Base-by-base conservation (phyloP, 345 rosid species). In the Hibiscus tridactylites region DNA sequence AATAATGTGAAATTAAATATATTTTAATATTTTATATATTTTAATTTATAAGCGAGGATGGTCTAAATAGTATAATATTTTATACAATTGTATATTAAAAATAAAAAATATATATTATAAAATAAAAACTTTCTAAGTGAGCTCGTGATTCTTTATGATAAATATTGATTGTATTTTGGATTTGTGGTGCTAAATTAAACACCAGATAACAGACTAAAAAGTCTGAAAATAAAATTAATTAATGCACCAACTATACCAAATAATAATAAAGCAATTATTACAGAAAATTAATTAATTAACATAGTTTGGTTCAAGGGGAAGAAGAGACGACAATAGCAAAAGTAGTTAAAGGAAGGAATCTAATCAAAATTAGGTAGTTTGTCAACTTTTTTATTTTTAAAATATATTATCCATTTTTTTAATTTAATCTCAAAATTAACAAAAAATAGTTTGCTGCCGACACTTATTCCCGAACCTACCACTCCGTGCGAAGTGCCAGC, bases 321-420 rank as follows among this genome's bases (percentile, higher is more conserved):
- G 42, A 37, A 6, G 8, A 37, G 9, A 37, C 42, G 42, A 6
- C 42, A 37, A 37, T 37, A 52, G 8, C 0, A 52, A 52, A 52
- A 17, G 44, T 13, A 33, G 5, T 37, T 26, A 54, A 64, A 2
- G 13, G 37, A 16, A 70, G 11, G 54, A 73, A 71, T 57, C 72
- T 9, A 28, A 49, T 50, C 59, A 5, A 35, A 71, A 71, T 71
- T 75, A 67, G 84, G 76, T 79, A 16, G 29, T 9, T 44, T 61
- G 74, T 71, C 76, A 63, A 59, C 54, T 52, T 0, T 44, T 24
- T 17, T 0, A 56, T 37, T 11, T 21, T 53, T n/a, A 16, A 17
- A 10, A n/a, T 39, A 49, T 52, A 29, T 5, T 3, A 5, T 33
- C 35, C 26, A 59, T 21, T 19, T 5, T 65, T 65, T 17, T 65